Percentiles rank a stretch among this genome's conserved stretches.
These are phyloP conservation scores for Medicago arabica DNA, from an alignment of 306 rosid species.

Conservation along the genomic window DNA sequence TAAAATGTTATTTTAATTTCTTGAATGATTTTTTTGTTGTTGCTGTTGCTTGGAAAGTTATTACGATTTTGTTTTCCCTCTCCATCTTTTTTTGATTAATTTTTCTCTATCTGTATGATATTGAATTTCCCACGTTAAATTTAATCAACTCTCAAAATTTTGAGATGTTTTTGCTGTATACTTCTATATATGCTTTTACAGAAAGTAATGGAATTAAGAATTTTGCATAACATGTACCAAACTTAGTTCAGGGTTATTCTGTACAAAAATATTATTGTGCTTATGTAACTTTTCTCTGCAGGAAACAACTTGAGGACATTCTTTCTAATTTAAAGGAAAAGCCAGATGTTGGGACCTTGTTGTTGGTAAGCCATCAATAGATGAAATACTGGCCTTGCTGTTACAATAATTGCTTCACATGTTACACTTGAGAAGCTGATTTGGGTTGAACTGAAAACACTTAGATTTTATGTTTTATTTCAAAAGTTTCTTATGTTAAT, in stretches of 20 bases:
- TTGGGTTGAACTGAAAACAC: constrained; percentile 10
- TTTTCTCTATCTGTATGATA: constrained; percentile 12
- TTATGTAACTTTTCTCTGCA: constrained; percentile 54
- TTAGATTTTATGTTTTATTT: constrained; percentile 36
- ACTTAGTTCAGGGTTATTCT: constrained; percentile 29
- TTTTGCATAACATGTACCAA: constrained; percentile 20
- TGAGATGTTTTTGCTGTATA: constrained; percentile 31
- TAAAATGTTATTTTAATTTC: constrained; percentile 27
- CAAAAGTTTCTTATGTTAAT: constrained; percentile 41
- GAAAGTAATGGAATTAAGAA: constrained; percentile 25
- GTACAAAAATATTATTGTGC: constrained; percentile 28
- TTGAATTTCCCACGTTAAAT: constrained; percentile 22
- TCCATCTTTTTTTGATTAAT: background rate
- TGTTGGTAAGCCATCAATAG: constrained; percentile 65
- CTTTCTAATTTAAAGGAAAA: constrained; percentile 81
- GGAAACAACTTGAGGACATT: constrained; percentile 98
- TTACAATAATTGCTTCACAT: constrained; percentile 30
- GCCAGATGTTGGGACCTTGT: constrained; percentile 92
- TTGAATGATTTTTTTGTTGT: constrained; percentile 7
- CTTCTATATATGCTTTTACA: constrained; percentile 19
- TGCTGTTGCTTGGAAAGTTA: constrained; percentile 19
- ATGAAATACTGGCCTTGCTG: constrained; percentile 23
- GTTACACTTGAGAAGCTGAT: constrained; percentile 10
- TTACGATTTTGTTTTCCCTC: constrained; percentile 22
- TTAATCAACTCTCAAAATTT: background rate